phyloP scores from a whole-genome alignment of 148 eudicot genomes.

The Chenopodium formosanum region DNA sequence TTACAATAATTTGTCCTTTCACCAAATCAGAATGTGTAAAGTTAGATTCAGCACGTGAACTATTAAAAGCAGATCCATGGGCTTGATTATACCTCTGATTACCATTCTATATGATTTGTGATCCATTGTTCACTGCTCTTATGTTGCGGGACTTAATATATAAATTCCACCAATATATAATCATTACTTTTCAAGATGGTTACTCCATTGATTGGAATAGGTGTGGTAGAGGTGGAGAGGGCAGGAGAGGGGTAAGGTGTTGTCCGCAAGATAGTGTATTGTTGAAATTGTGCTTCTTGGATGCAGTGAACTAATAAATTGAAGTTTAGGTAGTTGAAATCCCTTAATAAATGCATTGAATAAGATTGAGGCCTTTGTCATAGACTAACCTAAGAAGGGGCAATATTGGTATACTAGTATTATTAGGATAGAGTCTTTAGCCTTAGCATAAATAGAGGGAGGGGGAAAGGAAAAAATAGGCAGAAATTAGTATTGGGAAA shows the following conservation, averaged over 20 bases:
- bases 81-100: constrained; percentile 3
- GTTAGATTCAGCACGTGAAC: too few species aligned
- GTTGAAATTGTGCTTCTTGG: neutral
- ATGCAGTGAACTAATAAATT: neutral
- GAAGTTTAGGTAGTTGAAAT: neutral
- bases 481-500: too few species aligned
- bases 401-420: too few species aligned
- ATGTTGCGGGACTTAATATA: constrained; percentile 11
- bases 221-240: neutral
- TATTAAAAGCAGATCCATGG: neutral
- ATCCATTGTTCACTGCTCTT: constrained; percentile 7
- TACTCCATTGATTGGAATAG: neutral
- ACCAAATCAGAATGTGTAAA: too few species aligned
- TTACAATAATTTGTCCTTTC: too few species aligned
- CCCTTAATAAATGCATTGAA: neutral
- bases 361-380: neutral
- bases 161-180: constrained; percentile 9
- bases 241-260: too few species aligned
- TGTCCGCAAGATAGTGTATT: neutral
- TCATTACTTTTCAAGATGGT: constrained; percentile 2
- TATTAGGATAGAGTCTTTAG: too few species aligned
- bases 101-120: constrained; percentile 11
- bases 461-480: too few species aligned
- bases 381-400: too few species aligned
- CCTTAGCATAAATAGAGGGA: too few species aligned